Base-by-base conservation (phyloP, 148 eudicot genomes). In the Drosera capensis region DNA sequence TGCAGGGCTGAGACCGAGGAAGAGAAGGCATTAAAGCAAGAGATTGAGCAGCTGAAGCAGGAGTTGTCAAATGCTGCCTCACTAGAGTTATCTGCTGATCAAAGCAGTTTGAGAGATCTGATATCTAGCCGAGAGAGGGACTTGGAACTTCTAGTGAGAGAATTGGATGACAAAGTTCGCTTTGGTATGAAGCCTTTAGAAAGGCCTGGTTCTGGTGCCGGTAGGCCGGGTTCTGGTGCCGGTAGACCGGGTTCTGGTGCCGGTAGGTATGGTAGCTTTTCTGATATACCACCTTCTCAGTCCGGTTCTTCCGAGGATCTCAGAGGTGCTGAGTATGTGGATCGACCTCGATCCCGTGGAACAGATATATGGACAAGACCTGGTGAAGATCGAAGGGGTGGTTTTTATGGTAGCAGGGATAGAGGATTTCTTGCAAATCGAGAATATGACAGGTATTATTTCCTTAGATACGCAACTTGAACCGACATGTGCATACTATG, bases 341-440 rank as follows among this genome's bases (percentile, higher is more conserved):
- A 80, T 13, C 84, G 92, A 78, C 86, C 90, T 64, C 74, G 73
- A 7, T 88, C 96, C 16, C 86, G 77, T 55, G 96, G 94, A 30
- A 49, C 63, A 35, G 82, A 83, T 64, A 25, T 57, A 48, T 74
- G 83, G 86, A 13, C 72, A 31, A 62, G 86, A 63, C 81, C 64
- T 28, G 65, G 65, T 52, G 96, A 86, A 40, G 83, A 71, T 28
- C 65, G 92, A 69, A 75, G 84, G 66, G 60, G 65, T 26, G 52
- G 65, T 38, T 77, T 67, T 39, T 77, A 63, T 34, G 79, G 80
- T 57, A 71, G 79, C 68, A 78, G 85, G 51, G 94, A 72, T 51
- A 74, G 93, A 69, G 96, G 79, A 44, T 86, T 75, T 52, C 38
- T 59, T 44, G 68, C 70, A 45, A 65, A 55, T 57, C 62, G 94